A percentile compares a stretch with the other conserved stretches of the same genome.
Conservation (phyloP, 768 basidiomycete species). For the Tulasnella sp. region DNA sequence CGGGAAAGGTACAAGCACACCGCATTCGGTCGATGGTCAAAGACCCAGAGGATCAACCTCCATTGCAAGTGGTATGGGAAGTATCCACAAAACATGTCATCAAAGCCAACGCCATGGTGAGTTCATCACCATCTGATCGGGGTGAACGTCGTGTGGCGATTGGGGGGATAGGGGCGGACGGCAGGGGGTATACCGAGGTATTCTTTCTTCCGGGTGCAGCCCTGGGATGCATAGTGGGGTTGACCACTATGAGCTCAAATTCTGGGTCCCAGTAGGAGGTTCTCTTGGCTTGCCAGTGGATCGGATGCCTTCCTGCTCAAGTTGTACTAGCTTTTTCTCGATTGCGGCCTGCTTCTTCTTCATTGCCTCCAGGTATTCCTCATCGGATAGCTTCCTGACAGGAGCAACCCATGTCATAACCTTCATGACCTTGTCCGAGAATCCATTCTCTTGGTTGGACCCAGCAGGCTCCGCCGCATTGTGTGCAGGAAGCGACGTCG, state of each 20-base stretch:
- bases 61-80: constrained; percentile 1
- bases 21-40: neutral
- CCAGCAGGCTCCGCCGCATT: constrained; percentile 8
- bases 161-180: constrained; percentile 47
- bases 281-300: neutral
- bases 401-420: constrained; percentile 33
- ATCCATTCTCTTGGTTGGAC: no score
- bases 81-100: constrained; percentile 30
- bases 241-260: neutral
- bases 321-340: constrained; percentile 42
- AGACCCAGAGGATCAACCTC: neutral
- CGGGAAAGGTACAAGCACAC: neutral
- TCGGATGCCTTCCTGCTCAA: constrained; percentile 24
- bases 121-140: constrained; percentile 19
- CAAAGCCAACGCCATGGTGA: constrained; percentile 56
- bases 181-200: constrained; percentile 51
- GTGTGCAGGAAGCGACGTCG: neutral
- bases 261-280: neutral
- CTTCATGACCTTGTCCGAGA: constrained; percentile 24
- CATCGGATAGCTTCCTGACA: constrained; percentile 48
- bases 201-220: neutral
- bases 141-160: constrained; percentile 34
- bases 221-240: neutral
- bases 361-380: constrained; percentile 54
- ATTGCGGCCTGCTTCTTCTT: constrained; percentile 44